Base-by-base conservation (phyloP, 805 yeast species). In the Dipodascopsis tothii region DNA sequence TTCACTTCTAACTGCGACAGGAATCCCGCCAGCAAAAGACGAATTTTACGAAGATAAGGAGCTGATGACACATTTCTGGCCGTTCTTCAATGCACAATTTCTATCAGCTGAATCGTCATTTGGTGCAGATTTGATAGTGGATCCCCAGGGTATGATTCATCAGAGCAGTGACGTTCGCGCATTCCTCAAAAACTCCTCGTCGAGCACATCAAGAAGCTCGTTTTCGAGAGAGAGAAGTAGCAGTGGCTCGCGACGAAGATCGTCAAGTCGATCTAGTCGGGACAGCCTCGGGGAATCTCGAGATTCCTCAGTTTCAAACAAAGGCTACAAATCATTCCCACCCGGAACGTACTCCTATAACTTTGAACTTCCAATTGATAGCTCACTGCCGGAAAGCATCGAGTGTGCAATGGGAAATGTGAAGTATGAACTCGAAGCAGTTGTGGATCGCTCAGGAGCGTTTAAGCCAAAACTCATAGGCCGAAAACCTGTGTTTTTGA, bases 261-360 rank as follows among this genome's bases (percentile, higher is more conserved):
- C 37, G n/a, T 38, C 46, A 17, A 2, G 35, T 19, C 33, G 36
- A 3, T 7, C 22, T 9, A 25, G 30, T 9, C 30, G 30, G 9
- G 30, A 14, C 30, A 9, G 11, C 30, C 14, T 25, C 14, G 30
- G 30, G 9, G 30, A 25, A 9, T 25, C 30, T 25, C 9, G 14
- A 14, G 30, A 25, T 25, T 25, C 30, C 30, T 25, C 30, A 9
- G 30, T 25, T 14, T 25, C 30, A 9, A 25, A 14, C 30, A 49
- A 49, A 33, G 71, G 70, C 18, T 69, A 65, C 54, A 72, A 71
- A 38, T 62, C 66, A 3, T 88, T 90, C 54, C 69, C 73, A 19
- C 86, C 94, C 0, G 98, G 97, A 18, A 96, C 88, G 57, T 92
- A 92, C 59, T 73, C 86, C 37, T 92, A 90, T 67, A 82, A 85